These are phyloP conservation scores for Albugo laibachii DNA, from an alignment of 352 stramenopile genomes.

Conservation along the genomic window DNA sequence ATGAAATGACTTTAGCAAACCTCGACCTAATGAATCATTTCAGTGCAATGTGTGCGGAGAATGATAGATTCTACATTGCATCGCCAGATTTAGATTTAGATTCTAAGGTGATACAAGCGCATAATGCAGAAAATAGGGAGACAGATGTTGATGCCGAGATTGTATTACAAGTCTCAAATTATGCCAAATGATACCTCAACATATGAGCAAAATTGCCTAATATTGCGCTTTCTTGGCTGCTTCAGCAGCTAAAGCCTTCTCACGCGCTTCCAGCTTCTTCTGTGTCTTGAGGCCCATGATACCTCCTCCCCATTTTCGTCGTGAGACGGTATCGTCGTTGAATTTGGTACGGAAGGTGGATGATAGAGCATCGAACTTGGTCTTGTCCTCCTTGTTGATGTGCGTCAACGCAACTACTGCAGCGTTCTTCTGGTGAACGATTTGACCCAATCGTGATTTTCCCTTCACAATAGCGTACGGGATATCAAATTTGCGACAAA, in stretches of 20 bases:
- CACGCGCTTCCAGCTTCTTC: slow-evolving; percentile 96
- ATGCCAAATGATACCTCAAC: no score
- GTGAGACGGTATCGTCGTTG: slow-evolving; percentile 84
- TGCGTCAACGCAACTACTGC: slow-evolving; percentile 89
- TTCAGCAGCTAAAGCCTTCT: slow-evolving; percentile 94
- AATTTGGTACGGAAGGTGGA: slow-evolving; percentile 91
- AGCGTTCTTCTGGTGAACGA: slow-evolving; percentile 98
- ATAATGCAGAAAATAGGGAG: no score
- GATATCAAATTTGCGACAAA: slow-evolving; percentile 98
- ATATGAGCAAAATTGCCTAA: slow-evolving; percentile 20
- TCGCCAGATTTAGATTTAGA: no score
- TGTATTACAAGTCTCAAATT: no score
- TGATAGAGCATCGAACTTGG: slow-evolving; percentile 88
- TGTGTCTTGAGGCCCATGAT: slow-evolving; percentile 99
- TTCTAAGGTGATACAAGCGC: no score
- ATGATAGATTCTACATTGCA: no score
- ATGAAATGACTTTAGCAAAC: no score
- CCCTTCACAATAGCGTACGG: slow-evolving; percentile 99
- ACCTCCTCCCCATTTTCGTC: slow-evolving; percentile 97
- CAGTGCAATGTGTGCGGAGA: no score
- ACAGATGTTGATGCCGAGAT: no score
- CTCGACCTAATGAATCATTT: no score
- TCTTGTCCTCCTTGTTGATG: slow-evolving; percentile 96
- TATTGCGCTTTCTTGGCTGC: slow-evolving; percentile 97
- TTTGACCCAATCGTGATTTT: slow-evolving; percentile 94